Evolutionary conservation across 2,329 filamentous ascomycete species (phyloP), one percentile per base, ranked within the genome.

Genomic region (Pezicula neosporulosa): DNA sequence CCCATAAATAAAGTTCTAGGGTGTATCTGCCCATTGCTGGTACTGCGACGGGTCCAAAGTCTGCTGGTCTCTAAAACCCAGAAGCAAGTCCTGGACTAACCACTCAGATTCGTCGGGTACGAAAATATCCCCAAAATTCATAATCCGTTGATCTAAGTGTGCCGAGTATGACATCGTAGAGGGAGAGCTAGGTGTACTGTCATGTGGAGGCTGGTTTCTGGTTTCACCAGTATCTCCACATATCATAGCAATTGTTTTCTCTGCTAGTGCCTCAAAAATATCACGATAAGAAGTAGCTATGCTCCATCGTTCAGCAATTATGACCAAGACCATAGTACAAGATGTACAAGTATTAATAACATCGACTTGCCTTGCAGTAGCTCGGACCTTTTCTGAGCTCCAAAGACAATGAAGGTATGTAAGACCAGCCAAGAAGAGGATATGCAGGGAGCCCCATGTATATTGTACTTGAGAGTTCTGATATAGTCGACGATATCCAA

Each of bases 401-500:
- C 66, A 69, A 4, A 70, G 61, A 43, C 66, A 70, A 51, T 70
- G 62, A 3, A 67, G 56, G 51, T 61, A 63, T 10, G 59, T 62
- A 45, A 63, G 43, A 30, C 60, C 61, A 1, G 52, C 61, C 2
- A 63, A 55, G 43, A 63, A 63, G n/a, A 63, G 47, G 13, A 33
- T 28, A 39, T 62, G 58, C 3, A 63, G 47, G 1, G 56, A 38
- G 15, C 45, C 44, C 61, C 61, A 63, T 3, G 61, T 63, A 49
- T 52, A 54, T 7, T 41, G 57, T 3, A 53, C 33, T 10, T 44
- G 33, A n/a, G 24, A 52, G 6, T 55, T 55, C 21, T 59, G 18
- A 27, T 51, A 62, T 27, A 48, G 52, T 43, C 59, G 44, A 6
- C 49, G 16, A 48, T 41, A 51, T 7, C 15, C 24, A 37, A 46